phyloP scores from a whole-genome alignment of 352 stramenopile species.

The Globisporangium solare region DNA sequence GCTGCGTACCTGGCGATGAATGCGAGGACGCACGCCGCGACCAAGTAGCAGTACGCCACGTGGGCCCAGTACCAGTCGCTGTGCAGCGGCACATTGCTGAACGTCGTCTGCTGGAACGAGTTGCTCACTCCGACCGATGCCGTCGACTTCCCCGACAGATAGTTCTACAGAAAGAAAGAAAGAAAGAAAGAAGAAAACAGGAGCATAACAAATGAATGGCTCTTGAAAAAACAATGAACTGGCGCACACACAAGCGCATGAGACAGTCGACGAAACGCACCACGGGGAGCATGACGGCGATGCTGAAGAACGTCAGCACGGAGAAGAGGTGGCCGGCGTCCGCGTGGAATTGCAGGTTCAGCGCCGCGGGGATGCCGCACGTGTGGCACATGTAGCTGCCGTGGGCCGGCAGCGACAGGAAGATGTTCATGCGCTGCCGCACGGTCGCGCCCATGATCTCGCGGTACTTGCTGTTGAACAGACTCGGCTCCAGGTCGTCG shows the following conservation, averaged over 20 bases:
- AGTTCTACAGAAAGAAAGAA: conserved; percentile 68
- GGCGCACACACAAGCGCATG: neutral
- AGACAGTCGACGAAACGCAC: conserved; percentile 38
- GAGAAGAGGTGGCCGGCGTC: conserved; percentile 63
- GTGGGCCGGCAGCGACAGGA: conserved; percentile 39
- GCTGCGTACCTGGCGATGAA: conserved; percentile 28
- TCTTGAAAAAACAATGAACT: neutral
- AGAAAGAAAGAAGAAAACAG: too few species aligned
- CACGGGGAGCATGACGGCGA: conserved; percentile 68
- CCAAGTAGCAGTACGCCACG: conserved; percentile 72
- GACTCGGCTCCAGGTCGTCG: conserved; percentile 35
- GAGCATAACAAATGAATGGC: neutral
- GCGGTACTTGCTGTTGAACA: conserved; percentile 44
- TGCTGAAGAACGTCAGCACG: conserved; percentile 59
- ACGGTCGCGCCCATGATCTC: conserved; percentile 37
- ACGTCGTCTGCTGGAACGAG: conserved; percentile 75
- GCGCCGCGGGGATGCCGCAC: conserved; percentile 61
- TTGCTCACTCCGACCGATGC: conserved; percentile 19
- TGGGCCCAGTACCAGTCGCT: conserved; percentile 80
- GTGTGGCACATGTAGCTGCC: conserved; percentile 54
- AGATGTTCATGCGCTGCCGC: conserved; percentile 38
- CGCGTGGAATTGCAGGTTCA: conserved; percentile 59
- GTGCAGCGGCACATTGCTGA: conserved; percentile 75
- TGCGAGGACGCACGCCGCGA: conserved; percentile 41
- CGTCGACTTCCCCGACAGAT: conserved; percentile 44